A percentile compares a stretch with the other conserved stretches of the same genome.
These are phyloP conservation scores for Phytophthora brassicae DNA, from an alignment of 352 stramenopile species.

Conservation along the genomic window DNA sequence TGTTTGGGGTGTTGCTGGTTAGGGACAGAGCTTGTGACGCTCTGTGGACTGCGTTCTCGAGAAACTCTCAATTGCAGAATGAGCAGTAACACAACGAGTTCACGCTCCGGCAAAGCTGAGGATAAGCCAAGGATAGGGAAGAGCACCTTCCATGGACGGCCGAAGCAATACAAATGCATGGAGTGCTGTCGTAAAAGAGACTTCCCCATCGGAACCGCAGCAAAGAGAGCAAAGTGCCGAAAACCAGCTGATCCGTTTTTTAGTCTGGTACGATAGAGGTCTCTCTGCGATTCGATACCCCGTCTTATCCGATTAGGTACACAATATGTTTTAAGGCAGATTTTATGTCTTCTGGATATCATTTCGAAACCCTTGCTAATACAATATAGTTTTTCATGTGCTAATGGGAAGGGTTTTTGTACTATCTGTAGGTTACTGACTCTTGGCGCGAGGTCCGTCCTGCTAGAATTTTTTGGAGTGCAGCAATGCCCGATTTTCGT, in stretches of 20 bases:
- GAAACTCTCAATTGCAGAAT: constrained; percentile 27
- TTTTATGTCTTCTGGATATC: too few relatives aligned
- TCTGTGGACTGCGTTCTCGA: constrained; percentile 21
- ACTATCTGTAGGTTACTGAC: constrained; percentile 8
- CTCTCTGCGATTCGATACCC: too few relatives aligned
- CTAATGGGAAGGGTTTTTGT: constrained; percentile 13
- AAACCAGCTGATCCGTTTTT: constrained; percentile 14
- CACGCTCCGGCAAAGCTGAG: constrained; percentile 26
- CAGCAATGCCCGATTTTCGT: too few relatives aligned
- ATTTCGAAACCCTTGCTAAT: too few relatives aligned
- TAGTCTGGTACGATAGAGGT: too few relatives aligned
- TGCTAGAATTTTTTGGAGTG: too few relatives aligned
- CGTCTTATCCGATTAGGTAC: too few relatives aligned
- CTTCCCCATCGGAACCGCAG: constrained; percentile 17
- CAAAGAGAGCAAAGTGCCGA: constrained; percentile 14
- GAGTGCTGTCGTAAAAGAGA: constrained; percentile 17
- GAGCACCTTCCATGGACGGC: constrained; percentile 17
- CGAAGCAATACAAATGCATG: constrained; percentile 31
- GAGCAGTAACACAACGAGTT: constrained; percentile 28
- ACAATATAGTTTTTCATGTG: too few relatives aligned
- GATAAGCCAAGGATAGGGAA: constrained; percentile 34
- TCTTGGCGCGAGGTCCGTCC: too few relatives aligned
- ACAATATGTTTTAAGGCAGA: too few relatives aligned
- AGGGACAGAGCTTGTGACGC: constrained; percentile 20
- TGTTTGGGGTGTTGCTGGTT: constrained; percentile 12